phyloP scores from a whole-genome alignment of 2,329 filamentous ascomycete genomes.

The Aspergillus sp. region DNA sequence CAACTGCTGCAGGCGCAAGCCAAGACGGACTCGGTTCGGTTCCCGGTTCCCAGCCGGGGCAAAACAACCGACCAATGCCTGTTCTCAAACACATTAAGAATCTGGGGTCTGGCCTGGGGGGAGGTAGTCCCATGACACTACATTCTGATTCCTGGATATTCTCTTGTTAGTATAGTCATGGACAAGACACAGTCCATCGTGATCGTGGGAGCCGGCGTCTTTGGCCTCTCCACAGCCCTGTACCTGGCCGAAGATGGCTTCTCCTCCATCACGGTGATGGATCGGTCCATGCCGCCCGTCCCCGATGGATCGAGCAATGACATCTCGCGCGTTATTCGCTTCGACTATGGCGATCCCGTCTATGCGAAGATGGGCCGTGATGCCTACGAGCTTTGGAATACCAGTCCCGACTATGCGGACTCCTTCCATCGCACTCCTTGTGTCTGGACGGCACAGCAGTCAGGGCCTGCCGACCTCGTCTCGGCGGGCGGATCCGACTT shows the following conservation, averaged over 20 bases:
- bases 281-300: slow-evolving; percentile 37
- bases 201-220: slow-evolving; percentile 32
- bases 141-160: background rate
- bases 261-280: slow-evolving; percentile 32
- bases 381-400: slow-evolving; percentile 67
- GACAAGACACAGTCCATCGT: slow-evolving; percentile 28
- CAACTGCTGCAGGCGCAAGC: background rate
- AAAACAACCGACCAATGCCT: background rate
- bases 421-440: slow-evolving; percentile 28
- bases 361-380: slow-evolving; percentile 71
- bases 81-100: background rate
- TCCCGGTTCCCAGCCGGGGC: background rate
- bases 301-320: slow-evolving; percentile 44
- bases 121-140: background rate
- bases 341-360: slow-evolving; percentile 71
- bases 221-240: slow-evolving; percentile 31
- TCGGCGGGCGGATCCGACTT: slow-evolving; percentile 25
- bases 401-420: slow-evolving; percentile 37
- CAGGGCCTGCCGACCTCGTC: slow-evolving; percentile 18
- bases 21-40: background rate
- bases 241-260: slow-evolving; percentile 28
- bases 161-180: slow-evolving; percentile 11
- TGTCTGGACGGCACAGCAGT: slow-evolving; percentile 28
- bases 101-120: background rate
- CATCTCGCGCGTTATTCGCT: slow-evolving; percentile 42